Conservation (phyloP, 805 yeast species). For the Saturnispora kantuleensis region DNA sequence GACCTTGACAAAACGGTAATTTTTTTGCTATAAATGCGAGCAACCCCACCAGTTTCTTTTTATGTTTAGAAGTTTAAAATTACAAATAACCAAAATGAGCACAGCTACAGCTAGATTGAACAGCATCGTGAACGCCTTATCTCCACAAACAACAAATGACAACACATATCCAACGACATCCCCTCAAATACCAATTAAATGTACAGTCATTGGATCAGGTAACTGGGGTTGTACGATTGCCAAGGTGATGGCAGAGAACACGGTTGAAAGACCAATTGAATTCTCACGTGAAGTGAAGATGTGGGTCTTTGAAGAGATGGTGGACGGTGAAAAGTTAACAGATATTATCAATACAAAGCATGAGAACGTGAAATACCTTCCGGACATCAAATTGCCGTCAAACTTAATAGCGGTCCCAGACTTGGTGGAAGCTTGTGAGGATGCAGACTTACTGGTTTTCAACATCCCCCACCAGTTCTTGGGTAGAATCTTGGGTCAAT, state of each 20-base stretch:
- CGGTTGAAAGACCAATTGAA: slow-evolving; percentile 57
- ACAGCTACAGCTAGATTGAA: slow-evolving; percentile 21
- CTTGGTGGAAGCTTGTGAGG: slow-evolving; percentile 62
- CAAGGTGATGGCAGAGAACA: slow-evolving; percentile 86
- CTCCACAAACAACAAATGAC: slow-evolving; percentile 14
- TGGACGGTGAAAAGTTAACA: slow-evolving; percentile 72
- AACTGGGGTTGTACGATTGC: slow-evolving; percentile 99
- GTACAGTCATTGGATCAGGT: slow-evolving; percentile 88
- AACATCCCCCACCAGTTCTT: slow-evolving; percentile 97
- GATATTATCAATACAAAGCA: slow-evolving; percentile 84
- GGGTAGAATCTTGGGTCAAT: slow-evolving; percentile 62
- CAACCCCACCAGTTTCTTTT: too few species aligned
- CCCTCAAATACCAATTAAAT: slow-evolving; percentile 34
- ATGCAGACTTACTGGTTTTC: slow-evolving; percentile 80
- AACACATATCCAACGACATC: slow-evolving; percentile 15
- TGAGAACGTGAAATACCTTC: slow-evolving; percentile 91
- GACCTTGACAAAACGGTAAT: too few species aligned
- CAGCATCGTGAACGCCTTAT: slow-evolving; percentile 14
- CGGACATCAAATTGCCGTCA: slow-evolving; percentile 77
- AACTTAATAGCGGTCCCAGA: slow-evolving; percentile 86
- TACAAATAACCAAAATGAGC: slow-evolving; percentile 10
- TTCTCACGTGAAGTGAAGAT: slow-evolving; percentile 71
- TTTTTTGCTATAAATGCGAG: too few species aligned
- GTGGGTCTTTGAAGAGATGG: slow-evolving; percentile 93
- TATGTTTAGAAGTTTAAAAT: not conserved